phyloP scores from a whole-genome alignment of 2,329 filamentous ascomycete genomes.

The Phoma sp. region DNA sequence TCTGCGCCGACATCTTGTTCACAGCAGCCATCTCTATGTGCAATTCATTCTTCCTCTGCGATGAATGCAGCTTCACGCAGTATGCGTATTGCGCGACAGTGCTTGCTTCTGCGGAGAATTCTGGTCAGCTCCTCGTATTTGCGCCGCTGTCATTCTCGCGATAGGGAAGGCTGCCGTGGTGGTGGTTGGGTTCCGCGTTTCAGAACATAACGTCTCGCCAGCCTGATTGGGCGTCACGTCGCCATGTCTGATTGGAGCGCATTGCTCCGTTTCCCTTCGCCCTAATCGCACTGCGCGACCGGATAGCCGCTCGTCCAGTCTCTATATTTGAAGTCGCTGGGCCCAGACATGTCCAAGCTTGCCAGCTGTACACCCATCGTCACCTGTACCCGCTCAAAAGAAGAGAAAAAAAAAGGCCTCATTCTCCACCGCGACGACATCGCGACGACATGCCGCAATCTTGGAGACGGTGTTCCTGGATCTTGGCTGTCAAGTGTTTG shows the following conservation, averaged over 20 bases:
- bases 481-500: conserved; percentile 5
- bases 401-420: neutral
- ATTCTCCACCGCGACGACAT: neutral
- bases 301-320: conserved; percentile 34
- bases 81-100: neutral
- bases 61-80: neutral
- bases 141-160: neutral
- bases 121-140: neutral
- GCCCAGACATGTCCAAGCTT: conserved; percentile 20
- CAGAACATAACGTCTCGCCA: conserved; percentile 21
- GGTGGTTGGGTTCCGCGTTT: conserved; percentile 20
- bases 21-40: neutral
- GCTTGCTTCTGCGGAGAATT: neutral
- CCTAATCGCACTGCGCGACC: conserved; percentile 18
- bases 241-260: conserved; percentile 34
- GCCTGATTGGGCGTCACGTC: conserved; percentile 28
- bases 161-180: neutral
- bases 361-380: neutral
- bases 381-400: neutral
- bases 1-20: neutral
- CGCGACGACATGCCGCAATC: neutral
- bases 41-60: neutral
- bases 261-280: conserved; percentile 20
- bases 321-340: conserved; percentile 25
- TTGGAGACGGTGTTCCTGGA: neutral